phyloP scores from a whole-genome alignment of 108 stramenopile species.

The Pseudonitzschia delicatissima region DNA sequence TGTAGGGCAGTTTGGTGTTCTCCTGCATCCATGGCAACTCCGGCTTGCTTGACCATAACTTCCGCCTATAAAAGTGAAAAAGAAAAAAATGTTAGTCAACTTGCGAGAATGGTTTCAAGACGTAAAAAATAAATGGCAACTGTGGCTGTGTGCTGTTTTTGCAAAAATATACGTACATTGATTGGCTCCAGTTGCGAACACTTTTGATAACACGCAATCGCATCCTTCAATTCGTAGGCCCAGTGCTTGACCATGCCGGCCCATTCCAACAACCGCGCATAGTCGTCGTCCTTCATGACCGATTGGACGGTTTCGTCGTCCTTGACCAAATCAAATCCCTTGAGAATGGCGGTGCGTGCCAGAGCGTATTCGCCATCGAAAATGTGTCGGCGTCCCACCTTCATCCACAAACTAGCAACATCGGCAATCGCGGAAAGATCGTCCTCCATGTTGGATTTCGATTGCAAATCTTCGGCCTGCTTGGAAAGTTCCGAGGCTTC shows the following conservation, averaged over 20 bases:
- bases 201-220: conserved; percentile 64
- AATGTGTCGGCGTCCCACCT: conserved; percentile 72
- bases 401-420: conserved; percentile 54
- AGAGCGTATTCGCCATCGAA: conserved; percentile 63
- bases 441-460: conserved; percentile 14
- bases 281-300: conserved; percentile 63
- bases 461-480: conserved; percentile 39
- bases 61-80: conserved; percentile 37
- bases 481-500: conserved; percentile 38
- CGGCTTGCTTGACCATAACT: conserved; percentile 83
- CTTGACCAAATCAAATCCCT: conserved; percentile 52
- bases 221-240: conserved; percentile 82
- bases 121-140: not conserved
- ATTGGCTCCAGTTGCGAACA: conserved; percentile 76
- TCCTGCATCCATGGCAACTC: conserved; percentile 84
- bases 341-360: conserved; percentile 68
- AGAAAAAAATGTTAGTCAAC: not conserved
- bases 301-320: conserved; percentile 30
- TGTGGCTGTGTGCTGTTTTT: too few relatives aligned
- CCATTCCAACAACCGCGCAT: conserved; percentile 84
- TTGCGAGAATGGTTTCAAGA: conserved; percentile 4
- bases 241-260: conserved; percentile 85
- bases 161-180: conserved; percentile 52
- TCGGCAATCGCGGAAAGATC: conserved; percentile 32
- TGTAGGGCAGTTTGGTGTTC: conserved; percentile 64